These are phyloP conservation scores for Oryza punctata DNA, from an alignment of 176 grass and related monocot species.

Conservation along the genomic window DNA sequence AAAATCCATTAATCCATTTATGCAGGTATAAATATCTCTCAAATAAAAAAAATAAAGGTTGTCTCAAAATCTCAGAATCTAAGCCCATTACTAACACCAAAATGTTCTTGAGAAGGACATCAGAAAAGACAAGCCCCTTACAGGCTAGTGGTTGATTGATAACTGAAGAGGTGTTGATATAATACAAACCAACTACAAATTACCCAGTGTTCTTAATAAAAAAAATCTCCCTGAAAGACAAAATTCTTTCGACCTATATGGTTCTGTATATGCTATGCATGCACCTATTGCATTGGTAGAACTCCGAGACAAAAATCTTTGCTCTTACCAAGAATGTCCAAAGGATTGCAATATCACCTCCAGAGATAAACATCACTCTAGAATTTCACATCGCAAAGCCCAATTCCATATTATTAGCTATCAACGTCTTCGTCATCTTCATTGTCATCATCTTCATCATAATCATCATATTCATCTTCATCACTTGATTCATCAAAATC, in stretches of 20 bases:
- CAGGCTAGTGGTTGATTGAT: neutral
- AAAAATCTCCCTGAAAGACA: neutral
- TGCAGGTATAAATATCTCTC: neutral
- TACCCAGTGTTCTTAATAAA: neutral
- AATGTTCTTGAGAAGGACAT: neutral
- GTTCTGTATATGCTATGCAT: neutral
- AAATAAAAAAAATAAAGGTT: neutral
- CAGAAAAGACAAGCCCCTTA: neutral
- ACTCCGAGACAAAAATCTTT: neutral
- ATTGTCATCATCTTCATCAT: constrained; percentile 3
- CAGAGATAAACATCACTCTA: neutral
- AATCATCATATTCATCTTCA: constrained; percentile 38
- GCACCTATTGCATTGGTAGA: neutral
- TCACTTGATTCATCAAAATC: constrained; percentile 64
- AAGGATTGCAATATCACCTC: neutral
- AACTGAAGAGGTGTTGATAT: neutral
- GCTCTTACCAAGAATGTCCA: constrained; percentile 22
- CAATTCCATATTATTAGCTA: constrained; percentile 25
- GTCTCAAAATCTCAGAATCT: neutral
- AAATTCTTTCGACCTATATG: neutral
- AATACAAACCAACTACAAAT: neutral
- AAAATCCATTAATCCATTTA: neutral
- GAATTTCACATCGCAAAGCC: constrained; percentile 22
- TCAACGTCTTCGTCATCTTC: constrained; percentile 19
- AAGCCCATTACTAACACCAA: neutral